Evolutionary conservation across 176 grass and related monocot species (phyloP), one percentile per base, ranked within the genome.

Genomic region (Areca catechu): DNA sequence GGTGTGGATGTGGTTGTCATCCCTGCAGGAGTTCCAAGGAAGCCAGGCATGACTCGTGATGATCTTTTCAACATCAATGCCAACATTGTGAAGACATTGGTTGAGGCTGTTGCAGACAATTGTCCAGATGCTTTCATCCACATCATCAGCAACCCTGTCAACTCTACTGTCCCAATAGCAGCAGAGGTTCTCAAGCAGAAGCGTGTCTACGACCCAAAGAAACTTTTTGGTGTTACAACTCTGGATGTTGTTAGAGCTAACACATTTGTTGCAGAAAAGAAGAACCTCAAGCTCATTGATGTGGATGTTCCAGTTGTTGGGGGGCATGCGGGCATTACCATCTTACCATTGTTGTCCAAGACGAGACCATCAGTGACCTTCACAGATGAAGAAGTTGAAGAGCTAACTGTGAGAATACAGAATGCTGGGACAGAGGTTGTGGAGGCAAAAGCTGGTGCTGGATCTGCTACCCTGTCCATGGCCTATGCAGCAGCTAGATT

Each of bases 401-500:
- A 60, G 15, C 24, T 60, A 18, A 60, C 58, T 16, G 27, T 60
- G 5, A 60, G 27, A 60, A 60, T 60, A 18, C 58, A 60, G 27
- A 60, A 60, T 60, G 58, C 27, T 43, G 58, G 58, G 25, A 60
- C 58, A 19, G 58, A 60, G 17, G 58, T 60, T 16, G 58, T 60
- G 28, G 58, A 60, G 24, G 58, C 58, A 34, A 60, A 60, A 60
- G 58, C 58, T 60, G 58, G 58, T 60, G 58, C 58, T 43, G 58
- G 58, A 30, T 60, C 58, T 29, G 58, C 58, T n/a, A 60, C 58
- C 27, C 25, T 60, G 18, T 60, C 58, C 22, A 60, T 60, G 58
- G 58, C 58, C 58, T 60, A 60, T 60, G 58, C 58, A 34, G 58
- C 58, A 60, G 58, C 58, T 0, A 17, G 58, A 60, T 60, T 60